phyloP scores from a whole-genome alignment of 768 basidiomycete species.

The Boletus huronensis region DNA sequence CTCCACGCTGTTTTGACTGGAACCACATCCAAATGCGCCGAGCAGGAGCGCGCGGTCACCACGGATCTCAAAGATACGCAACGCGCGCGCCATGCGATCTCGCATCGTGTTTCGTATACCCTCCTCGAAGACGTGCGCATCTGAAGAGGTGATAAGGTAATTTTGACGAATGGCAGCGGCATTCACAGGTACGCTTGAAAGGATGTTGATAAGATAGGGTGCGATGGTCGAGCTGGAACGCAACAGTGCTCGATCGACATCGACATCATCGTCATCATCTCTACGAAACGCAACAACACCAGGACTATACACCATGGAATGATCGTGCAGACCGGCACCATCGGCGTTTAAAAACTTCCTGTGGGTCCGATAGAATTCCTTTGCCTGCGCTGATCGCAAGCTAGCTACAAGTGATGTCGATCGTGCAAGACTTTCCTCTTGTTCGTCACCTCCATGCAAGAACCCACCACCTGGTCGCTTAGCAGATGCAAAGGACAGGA shows the following conservation, averaged over 20 bases:
- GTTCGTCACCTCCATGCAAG: conserved; percentile 43
- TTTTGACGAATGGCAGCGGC: conserved; percentile 40
- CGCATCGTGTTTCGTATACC: conserved; percentile 42
- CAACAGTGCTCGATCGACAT: conserved; percentile 11
- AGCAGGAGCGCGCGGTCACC: conserved; percentile 40
- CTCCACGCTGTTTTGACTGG: conserved; percentile 39
- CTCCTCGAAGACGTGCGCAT: conserved; percentile 35
- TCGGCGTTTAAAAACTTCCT: conserved; percentile 31
- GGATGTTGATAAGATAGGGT: conserved; percentile 38
- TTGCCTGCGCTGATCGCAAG: conserved; percentile 32
- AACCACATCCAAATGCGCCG: conserved; percentile 46
- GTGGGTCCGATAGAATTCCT: conserved; percentile 41
- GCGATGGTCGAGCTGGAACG: conserved; percentile 30
- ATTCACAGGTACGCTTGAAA: conserved; percentile 43
- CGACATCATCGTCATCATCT: conserved; percentile 29
- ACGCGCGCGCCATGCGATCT: conserved; percentile 46
- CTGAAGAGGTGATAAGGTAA: conserved; percentile 33
- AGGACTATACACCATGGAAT: conserved; percentile 47
- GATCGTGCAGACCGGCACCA: conserved; percentile 43
- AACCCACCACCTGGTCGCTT: conserved; percentile 45
- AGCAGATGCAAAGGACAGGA: conserved; percentile 43
- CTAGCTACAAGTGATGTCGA: conserved; percentile 40
- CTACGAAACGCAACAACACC: conserved; percentile 41
- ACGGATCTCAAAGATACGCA: conserved; percentile 41
- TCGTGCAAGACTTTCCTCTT: conserved; percentile 43